Base-by-base conservation (phyloP, 306 rosid genomes). In the Trifolium pratense region DNA sequence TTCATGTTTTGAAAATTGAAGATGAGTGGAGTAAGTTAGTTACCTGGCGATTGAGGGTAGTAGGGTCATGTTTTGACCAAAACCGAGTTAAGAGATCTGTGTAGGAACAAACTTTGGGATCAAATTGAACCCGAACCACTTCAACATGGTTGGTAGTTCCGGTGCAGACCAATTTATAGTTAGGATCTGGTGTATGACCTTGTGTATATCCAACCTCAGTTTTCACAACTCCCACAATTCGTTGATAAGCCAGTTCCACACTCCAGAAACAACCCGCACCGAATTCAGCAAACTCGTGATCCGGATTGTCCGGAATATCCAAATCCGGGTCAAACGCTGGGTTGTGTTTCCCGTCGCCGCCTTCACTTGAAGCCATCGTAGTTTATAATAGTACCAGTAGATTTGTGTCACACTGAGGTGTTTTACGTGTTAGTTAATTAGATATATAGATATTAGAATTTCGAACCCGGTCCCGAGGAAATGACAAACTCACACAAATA, bases 221-320 rank as follows among this genome's bases (percentile, higher is more conserved):
- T 60, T 80, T 93, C 58, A 85, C 86, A 40, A 91, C 97, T 0
- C 98, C 98, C 0, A 0, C 34, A 10, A 91, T 75, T 36, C 96
- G 84, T 85, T 93, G 96, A 75, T 88, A 88, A 20, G 94, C 80
- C 23, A 88, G 79, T 82, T 93, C 96, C 17, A 82, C 96, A 0
- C 97, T 87, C 94, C 98, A 93, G 89, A 93, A 93, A 51, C 98
- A 89, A 40, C 98, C 98, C 5, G 89, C 89, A 71, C 87, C 97
- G 67, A 93, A 93, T 71, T 93, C 81, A 7, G 90, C 98, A 1
- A 91, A 84, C 85, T 85, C 89, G 78, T 85, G 84, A 39, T 70
- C 68, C 45, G 90, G 87, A 37, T 82, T 75, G 1, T 70, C 86
- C 7, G 94, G 92, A 6, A 36, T 20, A 40, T 93, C 97, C 75